Base-by-base conservation (phyloP, 2,329 filamentous ascomycete species). In the Emergomyces orientalis region DNA sequence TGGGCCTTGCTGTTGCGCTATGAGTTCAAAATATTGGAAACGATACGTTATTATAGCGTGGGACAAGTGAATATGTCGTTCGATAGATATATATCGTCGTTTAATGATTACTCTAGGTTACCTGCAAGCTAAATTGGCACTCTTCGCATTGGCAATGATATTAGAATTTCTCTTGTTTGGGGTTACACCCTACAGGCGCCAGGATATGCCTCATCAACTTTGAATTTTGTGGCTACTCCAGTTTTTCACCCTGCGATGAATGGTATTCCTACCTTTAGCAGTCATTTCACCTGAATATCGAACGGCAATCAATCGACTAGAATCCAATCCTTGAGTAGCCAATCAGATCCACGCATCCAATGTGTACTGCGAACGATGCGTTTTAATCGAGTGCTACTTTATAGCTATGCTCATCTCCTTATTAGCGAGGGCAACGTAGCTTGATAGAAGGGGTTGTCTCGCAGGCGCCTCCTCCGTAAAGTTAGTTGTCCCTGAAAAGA, bases 1-100 rank as follows among this genome's bases (percentile, higher is more conserved):
- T 71, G 61, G 68, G 68, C 47, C 65, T 67, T 58, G 68, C 68
- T 14, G 47, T 71, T 66, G 66, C 68, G 27, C 64, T 71, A 65
- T 71, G 32, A 32, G 41, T 5, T 30, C 3, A 41, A 34, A 59
- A 30, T 13, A 30, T 32, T 11, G 19, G 32, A 9, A 19, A 17
- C 11, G 19, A 56, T 56, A 37, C 13, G 54, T 14, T 19, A 56
- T 3, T 13, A 41, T 56, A 34, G 9, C 19, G 8, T 41, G 34
- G 3, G 6, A n/a, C n/a, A 56, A 56, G 19, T 41, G 32, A 17
- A 30, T n/a, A 30, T 58, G 32, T 27, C 14, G 8, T 22, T 45
- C 25, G 27, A 8, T 34, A 11, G 6, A 34, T 41, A 17, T 56
- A 39, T 25, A 22, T 47, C 8, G 52, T 37, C 34, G 19, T 32